A percentile compares a stretch with the other conserved stretches of the same genome.
Evolutionary conservation across 176 grass and related monocot species (phyloP).

Genomic region (Cenchrus purpureus): DNA sequence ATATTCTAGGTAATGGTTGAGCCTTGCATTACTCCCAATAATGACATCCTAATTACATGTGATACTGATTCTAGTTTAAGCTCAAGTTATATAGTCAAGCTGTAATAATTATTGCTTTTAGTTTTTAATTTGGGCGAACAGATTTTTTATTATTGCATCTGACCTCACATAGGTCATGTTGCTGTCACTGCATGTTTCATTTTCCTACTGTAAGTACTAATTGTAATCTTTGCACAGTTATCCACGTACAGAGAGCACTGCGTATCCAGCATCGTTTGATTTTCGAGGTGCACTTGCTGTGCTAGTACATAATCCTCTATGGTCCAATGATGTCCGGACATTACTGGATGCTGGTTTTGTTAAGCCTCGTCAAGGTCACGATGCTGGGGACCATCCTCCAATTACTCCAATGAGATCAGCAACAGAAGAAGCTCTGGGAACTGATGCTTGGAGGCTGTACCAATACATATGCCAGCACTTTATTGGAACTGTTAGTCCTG

Average conservation of each 20-base stretch:
- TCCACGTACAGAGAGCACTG: constrained; percentile 95
- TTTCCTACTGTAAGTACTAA: constrained; percentile 27
- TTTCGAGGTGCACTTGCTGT: constrained; percentile 76
- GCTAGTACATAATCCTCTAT: constrained; percentile 75
- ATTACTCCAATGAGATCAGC: constrained; percentile 90
- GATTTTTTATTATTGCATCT: neutral
- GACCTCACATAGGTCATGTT: constrained; percentile 11
- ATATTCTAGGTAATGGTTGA: neutral
- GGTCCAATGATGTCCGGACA: constrained; percentile 67
- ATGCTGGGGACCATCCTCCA: constrained; percentile 95
- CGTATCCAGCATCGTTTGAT: constrained; percentile 92
- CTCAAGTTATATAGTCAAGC: constrained; percentile 14
- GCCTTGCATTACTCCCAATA: constrained; percentile 8
- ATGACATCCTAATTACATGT: neutral
- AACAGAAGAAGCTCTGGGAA: constrained; percentile 81
- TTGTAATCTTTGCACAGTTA: constrained; percentile 67
- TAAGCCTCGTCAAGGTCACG: constrained; percentile 81
- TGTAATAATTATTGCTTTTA: neutral
- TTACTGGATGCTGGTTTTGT: constrained; percentile 76
- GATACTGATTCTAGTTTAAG: constrained; percentile 9
- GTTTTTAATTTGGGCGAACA: constrained; percentile 3
- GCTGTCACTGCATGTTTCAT: constrained; percentile 7
- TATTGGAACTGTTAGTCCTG: constrained; percentile 82
- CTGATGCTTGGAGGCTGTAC: constrained; percentile 94
- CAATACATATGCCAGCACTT: constrained; percentile 98